These are phyloP conservation scores for Blastocladiella emersonii DNA, from an alignment of 371 early-diverging fungal genomes.

Conservation along the genomic window DNA sequence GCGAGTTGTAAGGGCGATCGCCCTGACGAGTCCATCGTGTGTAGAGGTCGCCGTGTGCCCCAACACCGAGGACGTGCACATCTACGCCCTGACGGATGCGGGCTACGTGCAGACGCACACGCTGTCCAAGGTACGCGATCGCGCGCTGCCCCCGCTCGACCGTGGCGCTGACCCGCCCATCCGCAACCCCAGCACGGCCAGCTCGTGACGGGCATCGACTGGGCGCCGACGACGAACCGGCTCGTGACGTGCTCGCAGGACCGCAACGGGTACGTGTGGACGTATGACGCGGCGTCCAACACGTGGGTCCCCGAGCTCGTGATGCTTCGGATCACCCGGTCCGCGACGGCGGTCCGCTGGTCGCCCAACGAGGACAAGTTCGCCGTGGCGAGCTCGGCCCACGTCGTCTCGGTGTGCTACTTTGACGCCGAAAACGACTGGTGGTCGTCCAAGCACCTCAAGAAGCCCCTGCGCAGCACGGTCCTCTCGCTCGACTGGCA, in stretches of 20 bases:
- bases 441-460: constrained; percentile 92
- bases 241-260: constrained; percentile 96
- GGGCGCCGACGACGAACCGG: constrained; percentile 88
- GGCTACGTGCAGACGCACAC: constrained; percentile 52
- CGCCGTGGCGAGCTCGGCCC: constrained; percentile 88
- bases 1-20: too few relatives aligned
- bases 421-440: constrained; percentile 91
- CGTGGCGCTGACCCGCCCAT: neutral
- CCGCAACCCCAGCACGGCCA: constrained; percentile 52
- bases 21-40: too few relatives aligned
- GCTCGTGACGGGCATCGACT: constrained; percentile 87
- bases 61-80: constrained; percentile 74
- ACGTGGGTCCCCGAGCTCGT: constrained; percentile 90
- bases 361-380: constrained; percentile 94
- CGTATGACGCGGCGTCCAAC: constrained; percentile 36
- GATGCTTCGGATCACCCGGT: constrained; percentile 85
- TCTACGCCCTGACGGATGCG: constrained; percentile 47
- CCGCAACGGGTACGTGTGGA: constrained; percentile 97
- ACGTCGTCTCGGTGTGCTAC: constrained; percentile 82
- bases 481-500: constrained; percentile 91
- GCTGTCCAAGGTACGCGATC: constrained; percentile 48
- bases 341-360: constrained; percentile 91
- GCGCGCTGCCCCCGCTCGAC: neutral
- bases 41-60: constrained; percentile 82
- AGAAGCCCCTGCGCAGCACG: constrained; percentile 83